These are phyloP conservation scores for Globisporangium lucens DNA, from an alignment of 352 stramenopile genomes.

Conservation along the genomic window DNA sequence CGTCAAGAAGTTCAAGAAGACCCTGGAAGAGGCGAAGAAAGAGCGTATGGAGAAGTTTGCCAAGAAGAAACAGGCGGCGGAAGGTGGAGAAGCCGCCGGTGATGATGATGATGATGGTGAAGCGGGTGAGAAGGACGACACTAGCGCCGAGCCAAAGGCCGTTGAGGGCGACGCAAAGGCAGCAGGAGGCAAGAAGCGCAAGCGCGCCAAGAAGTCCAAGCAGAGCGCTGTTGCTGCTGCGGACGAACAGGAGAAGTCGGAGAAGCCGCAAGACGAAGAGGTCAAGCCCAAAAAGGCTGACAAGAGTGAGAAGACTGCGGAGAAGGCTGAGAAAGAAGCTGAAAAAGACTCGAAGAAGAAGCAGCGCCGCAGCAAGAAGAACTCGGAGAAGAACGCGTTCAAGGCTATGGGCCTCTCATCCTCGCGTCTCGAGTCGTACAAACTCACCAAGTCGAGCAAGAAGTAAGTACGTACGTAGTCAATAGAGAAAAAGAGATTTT, in stretches of 20 bases:
- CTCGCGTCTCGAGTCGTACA: slow-evolving; percentile 83
- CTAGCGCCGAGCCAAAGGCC: slow-evolving; percentile 11
- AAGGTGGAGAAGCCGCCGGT: neutral
- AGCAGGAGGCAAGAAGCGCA: slow-evolving; percentile 53
- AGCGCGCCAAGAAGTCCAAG: slow-evolving; percentile 65
- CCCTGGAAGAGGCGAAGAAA: slow-evolving; percentile 38
- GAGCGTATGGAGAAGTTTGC: slow-evolving; percentile 33
- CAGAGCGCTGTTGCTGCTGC: slow-evolving; percentile 12
- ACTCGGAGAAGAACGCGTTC: slow-evolving; percentile 37
- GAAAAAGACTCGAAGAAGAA: slow-evolving; percentile 38
- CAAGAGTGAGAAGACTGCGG: neutral
- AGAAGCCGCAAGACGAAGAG: neutral
- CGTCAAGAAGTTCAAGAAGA: slow-evolving; percentile 79
- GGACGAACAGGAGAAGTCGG: neutral
- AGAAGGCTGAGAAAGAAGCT: neutral
- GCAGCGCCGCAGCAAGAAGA: slow-evolving; percentile 57
- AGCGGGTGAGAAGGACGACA: neutral
- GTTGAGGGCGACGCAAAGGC: slow-evolving; percentile 19
- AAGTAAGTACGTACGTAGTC: slow-evolving; percentile 28
- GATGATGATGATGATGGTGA: neutral
- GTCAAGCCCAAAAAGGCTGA: neutral
- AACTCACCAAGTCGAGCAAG: slow-evolving; percentile 62
- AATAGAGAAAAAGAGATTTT: neutral
- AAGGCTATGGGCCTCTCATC: slow-evolving; percentile 56
- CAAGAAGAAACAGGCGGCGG: slow-evolving; percentile 23